Conservation (phyloP, 495 filamentous ascomycete genomes). For the Neurospora sp. region DNA sequence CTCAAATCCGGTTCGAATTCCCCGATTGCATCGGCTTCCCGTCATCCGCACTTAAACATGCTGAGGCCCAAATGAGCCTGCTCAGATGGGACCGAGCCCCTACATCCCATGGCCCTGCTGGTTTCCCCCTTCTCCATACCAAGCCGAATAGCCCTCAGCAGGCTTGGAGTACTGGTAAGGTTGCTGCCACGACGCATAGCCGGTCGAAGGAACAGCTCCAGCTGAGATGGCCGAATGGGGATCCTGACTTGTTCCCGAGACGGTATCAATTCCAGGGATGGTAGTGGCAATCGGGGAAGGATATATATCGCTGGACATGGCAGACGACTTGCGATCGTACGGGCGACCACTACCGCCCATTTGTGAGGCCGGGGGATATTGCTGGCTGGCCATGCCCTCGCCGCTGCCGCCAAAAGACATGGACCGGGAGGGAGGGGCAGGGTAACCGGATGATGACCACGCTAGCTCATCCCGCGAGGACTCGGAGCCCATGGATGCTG, state of each 20-base stretch:
- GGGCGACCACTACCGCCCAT: conserved; percentile 15
- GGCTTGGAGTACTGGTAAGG: conserved; percentile 32
- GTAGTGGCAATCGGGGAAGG: conserved; percentile 27
- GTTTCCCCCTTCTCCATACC: conserved; percentile 29
- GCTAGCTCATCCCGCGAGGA: conserved; percentile 22
- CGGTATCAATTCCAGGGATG: conserved; percentile 27
- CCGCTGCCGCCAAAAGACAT: conserved; percentile 34
- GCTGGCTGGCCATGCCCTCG: conserved; percentile 23
- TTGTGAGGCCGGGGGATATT: conserved; percentile 24
- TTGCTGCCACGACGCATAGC: conserved; percentile 35
- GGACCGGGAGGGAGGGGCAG: conserved; percentile 29
- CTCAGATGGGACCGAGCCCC: not conserved
- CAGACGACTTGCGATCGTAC: conserved; percentile 28
- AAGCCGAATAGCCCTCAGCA: conserved; percentile 26
- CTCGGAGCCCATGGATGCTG: conserved; percentile 22
- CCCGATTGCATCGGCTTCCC: not conserved
- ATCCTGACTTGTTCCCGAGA: conserved; percentile 23
- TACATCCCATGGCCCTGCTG: conserved; percentile 8
- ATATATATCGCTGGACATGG: conserved; percentile 26
- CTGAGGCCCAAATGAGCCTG: not conserved
- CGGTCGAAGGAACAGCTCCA: conserved; percentile 28
- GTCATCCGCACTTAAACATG: not conserved
- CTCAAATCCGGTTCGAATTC: not conserved
- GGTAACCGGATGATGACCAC: conserved; percentile 27
- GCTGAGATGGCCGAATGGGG: conserved; percentile 30